Evolutionary conservation across 1,284 basidiomycete species (phyloP).

Genomic region (Wallemia ichthyophaga): DNA sequence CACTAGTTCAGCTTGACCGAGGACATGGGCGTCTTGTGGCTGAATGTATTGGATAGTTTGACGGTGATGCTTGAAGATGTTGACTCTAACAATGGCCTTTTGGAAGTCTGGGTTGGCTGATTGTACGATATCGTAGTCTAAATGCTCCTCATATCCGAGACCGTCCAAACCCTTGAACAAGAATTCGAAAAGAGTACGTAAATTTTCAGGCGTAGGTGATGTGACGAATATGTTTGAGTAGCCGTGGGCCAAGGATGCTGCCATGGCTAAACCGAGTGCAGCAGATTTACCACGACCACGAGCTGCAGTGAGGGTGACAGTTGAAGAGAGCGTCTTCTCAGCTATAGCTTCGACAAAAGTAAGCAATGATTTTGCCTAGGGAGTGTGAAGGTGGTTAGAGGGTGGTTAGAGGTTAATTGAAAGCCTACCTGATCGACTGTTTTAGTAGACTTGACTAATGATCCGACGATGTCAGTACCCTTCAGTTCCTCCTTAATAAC

Average conservation of each 20-base stretch:
- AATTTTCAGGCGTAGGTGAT: constrained; percentile 84
- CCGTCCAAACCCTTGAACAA: constrained; percentile 89
- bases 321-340: constrained; percentile 74
- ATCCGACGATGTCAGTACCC: constrained; percentile 62
- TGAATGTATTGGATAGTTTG: constrained; percentile 97
- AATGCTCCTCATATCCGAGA: constrained; percentile 84
- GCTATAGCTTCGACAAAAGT: constrained; percentile 78
- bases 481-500: constrained; percentile 50
- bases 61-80: constrained; percentile 69
- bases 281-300: constrained; percentile 94
- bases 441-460: constrained; percentile 68
- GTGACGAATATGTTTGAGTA: constrained; percentile 98
- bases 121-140: constrained; percentile 86
- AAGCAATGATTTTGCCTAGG: constrained; percentile 53
- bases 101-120: constrained; percentile 83
- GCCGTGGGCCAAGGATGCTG: constrained; percentile 71
- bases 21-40: constrained; percentile 84
- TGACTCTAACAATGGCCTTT: constrained; percentile 83
- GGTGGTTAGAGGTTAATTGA: background rate
- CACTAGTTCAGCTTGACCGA: constrained; percentile 89
- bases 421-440: constrained; percentile 51
- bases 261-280: constrained; percentile 72
- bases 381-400: constrained; percentile 2
- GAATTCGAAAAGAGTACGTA: constrained; percentile 95
- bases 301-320: constrained; percentile 74